Evolutionary conservation across 306 rosid genomes (phyloP), one percentile per base, ranked within the genome.

Genomic region (Corylus americana): DNA sequence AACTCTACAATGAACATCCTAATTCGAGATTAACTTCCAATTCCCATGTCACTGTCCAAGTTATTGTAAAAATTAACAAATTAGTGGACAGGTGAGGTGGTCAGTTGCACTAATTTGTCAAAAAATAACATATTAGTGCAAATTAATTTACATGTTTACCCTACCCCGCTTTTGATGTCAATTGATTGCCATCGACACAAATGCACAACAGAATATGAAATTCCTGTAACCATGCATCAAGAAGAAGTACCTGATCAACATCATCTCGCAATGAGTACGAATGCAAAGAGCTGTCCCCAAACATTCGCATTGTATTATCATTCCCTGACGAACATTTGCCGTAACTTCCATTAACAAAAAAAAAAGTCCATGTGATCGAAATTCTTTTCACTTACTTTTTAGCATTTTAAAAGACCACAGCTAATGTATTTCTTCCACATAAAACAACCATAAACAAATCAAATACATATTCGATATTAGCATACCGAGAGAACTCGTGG

Each of bases 401-500:
- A 49, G 16, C 53, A 49, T 49, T 49, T 54, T 54, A 25, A 59
- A 22, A 59, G 61, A 62, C 31, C 74, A n/a, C 67, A 83, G 14
- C 61, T 53, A 59, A 70, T 12, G 27, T 74, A 74, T 67, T 10
- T 10, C 42, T 42, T 25, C 16, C 50, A 16, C 39, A 51, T 16
- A 63, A 59, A 59, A 25, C 8, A 3, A 73, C 55, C 73, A 73
- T 1, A 45, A 53, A 53, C 25, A 70, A 73, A 80, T 69, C 45
- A 49, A 66, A 51, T 47, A 51, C 66, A 76, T 74, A 70, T 78
- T 37, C 44, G 68, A 7, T 73, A 76, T 49, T 71, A 81, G 64
- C 85, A 69, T 77, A 91, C 97, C 92, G 22, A 79, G 71, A 77
- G 85, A 85, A 85, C 74, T 78, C 62, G 85, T 44, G 4, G 88